Percentiles rank a stretch among this genome's conserved stretches.
Conservation (phyloP, 108 stramenopile genomes). For the Nitzschia palea region DNA sequence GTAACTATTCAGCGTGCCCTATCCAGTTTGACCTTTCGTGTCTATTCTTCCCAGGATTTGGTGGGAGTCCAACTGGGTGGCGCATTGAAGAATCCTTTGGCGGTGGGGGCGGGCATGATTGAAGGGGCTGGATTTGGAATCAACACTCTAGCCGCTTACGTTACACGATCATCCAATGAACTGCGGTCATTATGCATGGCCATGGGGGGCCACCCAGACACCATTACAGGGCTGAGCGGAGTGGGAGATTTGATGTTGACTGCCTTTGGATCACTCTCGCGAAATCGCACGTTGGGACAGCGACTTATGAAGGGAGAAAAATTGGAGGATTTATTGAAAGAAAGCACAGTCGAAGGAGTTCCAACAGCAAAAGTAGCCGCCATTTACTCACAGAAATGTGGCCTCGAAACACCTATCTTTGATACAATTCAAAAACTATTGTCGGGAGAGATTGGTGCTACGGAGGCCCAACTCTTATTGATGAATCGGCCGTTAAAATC, state of each 20-base stretch:
- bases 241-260: constrained; percentile 90
- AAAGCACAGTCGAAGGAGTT: constrained; percentile 69
- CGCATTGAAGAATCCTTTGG: constrained; percentile 86
- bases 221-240: constrained; percentile 75
- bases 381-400: constrained; percentile 65
- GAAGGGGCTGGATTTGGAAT: constrained; percentile 78
- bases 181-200: constrained; percentile 58
- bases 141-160: constrained; percentile 83
- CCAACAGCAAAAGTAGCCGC: constrained; percentile 76
- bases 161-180: constrained; percentile 79
- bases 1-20: constrained; percentile 43
- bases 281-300: constrained; percentile 74
- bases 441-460: constrained; percentile 2
- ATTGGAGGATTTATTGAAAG: constrained; percentile 61
- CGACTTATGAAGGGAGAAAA: constrained; percentile 76
- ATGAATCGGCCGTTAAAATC: constrained; percentile 22
- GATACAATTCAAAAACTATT: constrained; percentile 14
- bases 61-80: constrained; percentile 79
- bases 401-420: constrained; percentile 73
- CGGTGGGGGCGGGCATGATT: constrained; percentile 86
- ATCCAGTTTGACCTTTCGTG: constrained; percentile 53
- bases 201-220: constrained; percentile 78
- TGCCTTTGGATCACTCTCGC: constrained; percentile 67
- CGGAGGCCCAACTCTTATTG: constrained; percentile 8
- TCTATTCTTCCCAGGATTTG: constrained; percentile 81